Evolutionary conservation across 2,329 filamentous ascomycete species (phyloP).

Genomic region (Apiospora rasikravindrae): DNA sequence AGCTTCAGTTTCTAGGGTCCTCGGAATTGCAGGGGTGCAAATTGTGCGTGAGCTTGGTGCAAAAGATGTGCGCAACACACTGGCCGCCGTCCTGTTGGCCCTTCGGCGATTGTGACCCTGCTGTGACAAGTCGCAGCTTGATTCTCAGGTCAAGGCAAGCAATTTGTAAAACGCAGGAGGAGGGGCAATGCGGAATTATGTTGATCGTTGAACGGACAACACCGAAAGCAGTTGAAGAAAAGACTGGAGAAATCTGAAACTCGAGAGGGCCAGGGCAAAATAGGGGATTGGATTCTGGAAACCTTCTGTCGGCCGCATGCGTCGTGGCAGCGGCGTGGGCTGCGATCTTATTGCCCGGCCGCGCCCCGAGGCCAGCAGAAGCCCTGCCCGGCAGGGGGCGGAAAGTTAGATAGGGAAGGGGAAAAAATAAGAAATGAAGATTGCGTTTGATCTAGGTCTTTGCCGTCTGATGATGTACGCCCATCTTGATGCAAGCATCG

Average conservation of each 20-base stretch:
- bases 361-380: too few relatives aligned
- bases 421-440: neutral
- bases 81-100: neutral
- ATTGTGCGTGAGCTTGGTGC: too few relatives aligned
- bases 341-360: neutral
- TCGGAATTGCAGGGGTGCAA: neutral
- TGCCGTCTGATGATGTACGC: neutral
- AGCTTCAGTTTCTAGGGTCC: neutral
- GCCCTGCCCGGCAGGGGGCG: too few relatives aligned
- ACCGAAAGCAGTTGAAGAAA: neutral
- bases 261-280: neutral
- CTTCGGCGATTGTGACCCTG: neutral
- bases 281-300: neutral
- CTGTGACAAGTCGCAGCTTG: neutral
- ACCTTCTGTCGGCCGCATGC: neutral
- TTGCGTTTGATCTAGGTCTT: neutral
- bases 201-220: neutral
- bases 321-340: neutral
- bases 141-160: neutral
- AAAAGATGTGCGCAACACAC: neutral
- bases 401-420: neutral
- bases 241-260: constrained; percentile 9
- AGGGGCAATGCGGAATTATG: neutral
- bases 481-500: neutral
- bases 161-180: neutral